A percentile compares a stretch with the other conserved stretches of the same genome.
These are phyloP conservation scores for Gracilariopsis chorda DNA, from an alignment of 23 red algal species.

Conservation along the genomic window DNA sequence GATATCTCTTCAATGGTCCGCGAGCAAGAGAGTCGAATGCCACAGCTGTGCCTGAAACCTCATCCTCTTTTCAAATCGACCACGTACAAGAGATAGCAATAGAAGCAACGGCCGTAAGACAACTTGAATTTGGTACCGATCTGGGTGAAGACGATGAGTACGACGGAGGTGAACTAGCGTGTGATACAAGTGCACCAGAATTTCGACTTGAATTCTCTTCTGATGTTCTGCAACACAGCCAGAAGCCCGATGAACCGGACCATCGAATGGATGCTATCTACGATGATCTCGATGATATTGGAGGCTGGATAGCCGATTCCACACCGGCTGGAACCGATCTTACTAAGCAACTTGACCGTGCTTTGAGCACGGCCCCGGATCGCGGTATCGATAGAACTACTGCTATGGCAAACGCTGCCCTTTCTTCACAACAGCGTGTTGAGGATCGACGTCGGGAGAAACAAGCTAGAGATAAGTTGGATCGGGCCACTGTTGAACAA, in stretches of 20 bases:
- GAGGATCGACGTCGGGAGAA: slow-evolving; percentile 64
- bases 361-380: not conserved
- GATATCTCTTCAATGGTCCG: slow-evolving; percentile 42
- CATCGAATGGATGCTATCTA: slow-evolving; percentile 42
- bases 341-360: slow-evolving; percentile 19
- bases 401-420: slow-evolving; percentile 9
- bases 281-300: slow-evolving; percentile 50
- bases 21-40: not conserved
- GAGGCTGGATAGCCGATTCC: slow-evolving; percentile 17
- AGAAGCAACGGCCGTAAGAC: not conserved
- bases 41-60: not conserved
- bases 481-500: slow-evolving; percentile 82
- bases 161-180: not conserved
- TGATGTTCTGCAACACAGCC: not conserved
- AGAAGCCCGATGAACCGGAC: not conserved
- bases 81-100: not conserved
- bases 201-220: not conserved
- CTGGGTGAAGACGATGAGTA: not conserved
- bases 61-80: not conserved
- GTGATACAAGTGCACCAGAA: not conserved
- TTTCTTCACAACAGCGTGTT: slow-evolving; percentile 16
- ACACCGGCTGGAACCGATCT: not conserved
- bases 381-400: not conserved
- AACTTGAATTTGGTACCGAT: not conserved
- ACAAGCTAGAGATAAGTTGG: slow-evolving; percentile 53